Evolutionary conservation across 2,329 filamentous ascomycete genomes (phyloP).

Genomic region (Drechslera avenae): DNA sequence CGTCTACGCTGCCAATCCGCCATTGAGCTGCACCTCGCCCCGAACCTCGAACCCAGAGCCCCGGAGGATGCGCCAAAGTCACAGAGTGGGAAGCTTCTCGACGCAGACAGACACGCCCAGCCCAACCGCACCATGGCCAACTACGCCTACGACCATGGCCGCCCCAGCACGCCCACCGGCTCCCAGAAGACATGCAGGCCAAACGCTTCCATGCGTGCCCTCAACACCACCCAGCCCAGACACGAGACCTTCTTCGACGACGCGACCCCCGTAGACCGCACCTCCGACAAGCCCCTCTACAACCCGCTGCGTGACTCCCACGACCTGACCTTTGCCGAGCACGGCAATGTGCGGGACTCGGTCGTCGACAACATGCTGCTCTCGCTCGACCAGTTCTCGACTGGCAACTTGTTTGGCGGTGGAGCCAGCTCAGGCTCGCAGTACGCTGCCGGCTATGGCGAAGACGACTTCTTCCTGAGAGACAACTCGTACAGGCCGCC

Average conservation of each 20-base stretch:
- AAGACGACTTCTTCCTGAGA: constrained; percentile 47
- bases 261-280: constrained; percentile 42
- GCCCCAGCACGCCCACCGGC: constrained; percentile 40
- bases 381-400: constrained; percentile 74
- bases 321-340: constrained; percentile 80
- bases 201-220: constrained; percentile 32
- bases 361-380: constrained; percentile 95
- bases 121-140: constrained; percentile 30
- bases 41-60: constrained; percentile 5
- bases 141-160: constrained; percentile 26
- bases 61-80: constrained; percentile 39
- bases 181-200: constrained; percentile 30
- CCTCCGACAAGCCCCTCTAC: constrained; percentile 21
- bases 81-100: constrained; percentile 20
- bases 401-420: constrained; percentile 23
- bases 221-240: constrained; percentile 37
- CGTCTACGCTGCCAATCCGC: constrained; percentile 10
- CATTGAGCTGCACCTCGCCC: constrained; percentile 14
- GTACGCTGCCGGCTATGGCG: constrained; percentile 46
- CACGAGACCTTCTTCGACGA: constrained; percentile 47
- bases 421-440: constrained; percentile 18
- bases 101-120: constrained; percentile 23
- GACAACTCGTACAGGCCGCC: constrained; percentile 41
- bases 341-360: constrained; percentile 74
- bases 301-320: constrained; percentile 66